These are phyloP conservation scores for Didymellaceae sp. DNA, from an alignment of 2,329 filamentous ascomycete species.

Conservation along the genomic window DNA sequence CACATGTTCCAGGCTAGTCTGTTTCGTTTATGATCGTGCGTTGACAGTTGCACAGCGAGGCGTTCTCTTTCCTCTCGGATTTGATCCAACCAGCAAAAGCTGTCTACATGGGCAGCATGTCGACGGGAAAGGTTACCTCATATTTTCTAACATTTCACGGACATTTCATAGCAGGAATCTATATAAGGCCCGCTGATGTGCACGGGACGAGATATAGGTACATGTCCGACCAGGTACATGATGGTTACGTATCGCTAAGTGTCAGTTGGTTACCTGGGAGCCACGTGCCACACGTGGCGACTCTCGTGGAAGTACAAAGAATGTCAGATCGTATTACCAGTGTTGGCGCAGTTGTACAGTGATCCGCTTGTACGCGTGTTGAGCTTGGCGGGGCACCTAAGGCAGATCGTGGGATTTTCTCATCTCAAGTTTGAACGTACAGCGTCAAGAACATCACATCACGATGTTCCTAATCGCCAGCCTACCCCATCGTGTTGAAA, in stretches of 20 bases:
- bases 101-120: neutral
- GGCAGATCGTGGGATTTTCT: neutral
- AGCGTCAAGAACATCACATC: too few species aligned
- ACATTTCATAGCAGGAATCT: neutral
- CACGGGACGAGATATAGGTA: neutral
- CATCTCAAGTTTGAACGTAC: too few species aligned
- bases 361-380: neutral
- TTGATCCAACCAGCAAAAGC: neutral
- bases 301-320: neutral
- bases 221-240: too few species aligned
- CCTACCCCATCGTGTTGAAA: too few species aligned
- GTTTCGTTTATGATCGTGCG: neutral
- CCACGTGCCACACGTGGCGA: neutral
- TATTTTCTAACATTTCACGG: neutral
- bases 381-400: constrained; percentile 5
- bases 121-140: too few species aligned
- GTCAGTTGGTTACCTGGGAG: too few species aligned
- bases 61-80: neutral
- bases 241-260: too few species aligned
- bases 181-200: too few species aligned
- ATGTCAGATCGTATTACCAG: neutral
- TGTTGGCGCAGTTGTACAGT: neutral
- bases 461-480: neutral
- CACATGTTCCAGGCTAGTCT: neutral
- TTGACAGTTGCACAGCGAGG: constrained; percentile 17